Evolutionary conservation across 2,329 filamentous ascomycete genomes (phyloP), one percentile per base, ranked within the genome.

Genomic region (Pseudophaeomoniella oleicola): DNA sequence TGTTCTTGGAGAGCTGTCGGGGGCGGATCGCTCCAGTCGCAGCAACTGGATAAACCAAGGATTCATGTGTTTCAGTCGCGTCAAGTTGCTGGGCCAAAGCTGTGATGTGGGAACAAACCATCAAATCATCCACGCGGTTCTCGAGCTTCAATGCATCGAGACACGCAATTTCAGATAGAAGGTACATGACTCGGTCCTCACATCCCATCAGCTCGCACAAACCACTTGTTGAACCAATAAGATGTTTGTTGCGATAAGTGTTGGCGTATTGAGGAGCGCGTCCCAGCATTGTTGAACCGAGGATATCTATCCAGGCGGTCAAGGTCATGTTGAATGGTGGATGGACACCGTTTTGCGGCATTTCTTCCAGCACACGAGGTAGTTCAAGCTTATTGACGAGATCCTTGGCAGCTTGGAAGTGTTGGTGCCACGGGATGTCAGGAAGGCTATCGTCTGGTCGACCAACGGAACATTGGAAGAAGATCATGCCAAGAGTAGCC

Each of bases 141-240:
- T 81, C 75, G 29, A 68, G 64, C 67, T 90, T 92, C 44, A 94
- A 73, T 3, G 83, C 81, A 57, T 96, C 90, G 37, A 98, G 75
- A 59, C 90, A 96, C 37, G 88, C 84, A 50, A 96, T 94, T 62
- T 98, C 90, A 2, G 86, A 93, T 55, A 98, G 93, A 50, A 96
- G 69, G 58, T 94, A 96, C 86, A 98, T 94, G 60, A 96, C 81
- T 15, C 78, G 77, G 60, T 98, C 90, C 45, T 96, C 88, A 58
- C 90, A 96, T 47, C 90, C 90, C 87, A 96, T 96, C 36, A 96
- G 72, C 63, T 93, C 86, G 37, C 81, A 78, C 27, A 98, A 71
- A 9, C 90, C 90, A 6, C 83, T 81, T 2, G 64, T 62, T 4
- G 68, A 61, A 16, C 66, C 63, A 34, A 58, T 63, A 36, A 94